Percentiles rank a stretch among this genome's conserved stretches.
These are phyloP conservation scores for Pseudogymnoascus sp. DNA, from an alignment of 2,329 filamentous ascomycete genomes.

Conservation along the genomic window DNA sequence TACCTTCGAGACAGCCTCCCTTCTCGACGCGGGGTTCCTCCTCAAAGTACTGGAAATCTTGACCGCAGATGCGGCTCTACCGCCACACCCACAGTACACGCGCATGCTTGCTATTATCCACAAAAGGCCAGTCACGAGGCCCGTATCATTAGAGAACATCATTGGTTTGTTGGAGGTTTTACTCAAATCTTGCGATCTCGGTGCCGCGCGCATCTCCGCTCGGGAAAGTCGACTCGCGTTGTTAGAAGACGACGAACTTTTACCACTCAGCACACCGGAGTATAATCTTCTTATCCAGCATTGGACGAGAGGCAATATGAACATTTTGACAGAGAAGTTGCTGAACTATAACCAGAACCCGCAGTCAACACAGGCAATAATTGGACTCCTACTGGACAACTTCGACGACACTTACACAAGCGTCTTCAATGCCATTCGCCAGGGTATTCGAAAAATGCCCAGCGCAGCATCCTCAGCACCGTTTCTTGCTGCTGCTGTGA, in stretches of 20 bases:
- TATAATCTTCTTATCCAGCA: slow-evolving; percentile 38
- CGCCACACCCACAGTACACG: slow-evolving; percentile 39
- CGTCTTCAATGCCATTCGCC: slow-evolving; percentile 36
- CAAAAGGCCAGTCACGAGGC: slow-evolving; percentile 41
- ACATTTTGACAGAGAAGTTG: slow-evolving; percentile 58
- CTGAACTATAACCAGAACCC: slow-evolving; percentile 53
- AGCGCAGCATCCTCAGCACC: slow-evolving; percentile 16
- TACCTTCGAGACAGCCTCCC: slow-evolving; percentile 43
- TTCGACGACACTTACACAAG: slow-evolving; percentile 37
- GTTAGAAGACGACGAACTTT: slow-evolving; percentile 29
- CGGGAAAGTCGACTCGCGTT: slow-evolving; percentile 32
- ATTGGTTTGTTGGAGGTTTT: slow-evolving; percentile 39
- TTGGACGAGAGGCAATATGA: slow-evolving; percentile 32
- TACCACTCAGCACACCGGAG: slow-evolving; percentile 39
- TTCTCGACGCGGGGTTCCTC: slow-evolving; percentile 56
- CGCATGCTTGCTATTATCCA: slow-evolving; percentile 45
- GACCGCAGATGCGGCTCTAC: slow-evolving; percentile 24
- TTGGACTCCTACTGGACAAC: slow-evolving; percentile 45
- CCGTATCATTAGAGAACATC: slow-evolving; percentile 45
- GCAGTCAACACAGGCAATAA: slow-evolving; percentile 44
- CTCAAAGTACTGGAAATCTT: slow-evolving; percentile 32
- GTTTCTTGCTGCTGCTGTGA: slow-evolving; percentile 25
- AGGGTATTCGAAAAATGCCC: slow-evolving; percentile 21
- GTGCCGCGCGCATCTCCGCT: slow-evolving; percentile 31
- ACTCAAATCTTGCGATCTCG: slow-evolving; percentile 22